Evolutionary conservation across 2,329 filamentous ascomycete genomes (phyloP).

Genomic region (Sporothrix humicola): DNA sequence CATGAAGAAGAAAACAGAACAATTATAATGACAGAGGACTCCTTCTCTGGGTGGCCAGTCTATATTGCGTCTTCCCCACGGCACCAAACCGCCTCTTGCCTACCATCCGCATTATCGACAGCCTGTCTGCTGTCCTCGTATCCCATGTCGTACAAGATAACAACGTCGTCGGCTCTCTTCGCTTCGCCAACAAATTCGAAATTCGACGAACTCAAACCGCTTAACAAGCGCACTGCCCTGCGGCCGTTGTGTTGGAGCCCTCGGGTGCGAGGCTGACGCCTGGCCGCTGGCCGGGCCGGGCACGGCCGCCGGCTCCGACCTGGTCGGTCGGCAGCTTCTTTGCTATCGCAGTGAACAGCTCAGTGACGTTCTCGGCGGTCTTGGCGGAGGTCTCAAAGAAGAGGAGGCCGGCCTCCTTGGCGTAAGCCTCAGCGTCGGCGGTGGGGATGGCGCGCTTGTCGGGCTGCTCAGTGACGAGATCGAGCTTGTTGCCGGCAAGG

Average conservation of each 20-base stretch:
- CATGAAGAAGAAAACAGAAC: constrained; percentile 6
- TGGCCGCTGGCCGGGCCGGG: constrained; percentile 68
- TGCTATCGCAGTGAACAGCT: constrained; percentile 95
- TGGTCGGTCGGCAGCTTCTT: constrained; percentile 98
- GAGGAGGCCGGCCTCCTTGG: constrained; percentile 86
- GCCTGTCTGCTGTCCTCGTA: constrained; percentile 15
- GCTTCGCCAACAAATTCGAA: constrained; percentile 16
- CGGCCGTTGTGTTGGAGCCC: constrained; percentile 62
- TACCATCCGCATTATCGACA: constrained; percentile 16
- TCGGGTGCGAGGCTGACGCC: constrained; percentile 64
- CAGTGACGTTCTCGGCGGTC: constrained; percentile 92
- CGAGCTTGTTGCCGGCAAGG: constrained; percentile 95
- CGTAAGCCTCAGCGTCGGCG: constrained; percentile 93
- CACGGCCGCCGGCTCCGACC: constrained; percentile 81
- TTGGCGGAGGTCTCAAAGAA: constrained; percentile 99
- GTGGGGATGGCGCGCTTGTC: constrained; percentile 92
- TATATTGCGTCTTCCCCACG: constrained; percentile 30
- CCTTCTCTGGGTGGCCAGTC: constrained; percentile 33
- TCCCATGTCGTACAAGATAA: background rate
- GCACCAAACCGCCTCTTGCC: no score
- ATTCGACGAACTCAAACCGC: no score
- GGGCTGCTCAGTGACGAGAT: constrained; percentile 90
- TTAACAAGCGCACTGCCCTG: constrained; percentile 64
- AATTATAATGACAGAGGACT: constrained; percentile 30
- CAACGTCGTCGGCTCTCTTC: background rate